These are phyloP conservation scores for Chrysanthemum lavandulifolium DNA, from an alignment of 129 eudicot genomes.

Conservation along the genomic window DNA sequence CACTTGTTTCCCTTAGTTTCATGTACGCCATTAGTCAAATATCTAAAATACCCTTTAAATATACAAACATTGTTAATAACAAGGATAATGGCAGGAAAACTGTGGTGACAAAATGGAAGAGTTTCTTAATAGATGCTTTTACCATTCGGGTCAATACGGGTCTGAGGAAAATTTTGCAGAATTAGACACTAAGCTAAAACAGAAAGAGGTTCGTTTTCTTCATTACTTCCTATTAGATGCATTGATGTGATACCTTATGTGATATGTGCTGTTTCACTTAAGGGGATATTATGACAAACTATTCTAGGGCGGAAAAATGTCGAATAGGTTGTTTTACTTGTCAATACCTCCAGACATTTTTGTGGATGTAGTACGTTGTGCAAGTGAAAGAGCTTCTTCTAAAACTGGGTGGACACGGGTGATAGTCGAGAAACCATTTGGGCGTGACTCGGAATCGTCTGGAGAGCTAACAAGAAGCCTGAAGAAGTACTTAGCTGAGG, in stretches of 20 bases:
- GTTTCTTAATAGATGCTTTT: constrained; percentile 78
- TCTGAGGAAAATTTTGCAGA: constrained; percentile 72
- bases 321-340: constrained; percentile 84
- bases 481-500: constrained; percentile 75
- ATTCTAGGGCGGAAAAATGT: constrained; percentile 52
- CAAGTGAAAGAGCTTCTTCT: constrained; percentile 77
- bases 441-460: constrained; percentile 84
- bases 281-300: neutral
- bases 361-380: constrained; percentile 85
- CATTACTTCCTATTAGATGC: neutral
- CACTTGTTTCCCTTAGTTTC: neutral
- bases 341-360: constrained; percentile 92
- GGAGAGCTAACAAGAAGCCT: constrained; percentile 74
- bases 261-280: neutral
- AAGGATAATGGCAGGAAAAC: constrained; percentile 53
- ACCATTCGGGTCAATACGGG: constrained; percentile 83
- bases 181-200: constrained; percentile 57
- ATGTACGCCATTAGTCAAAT: neutral
- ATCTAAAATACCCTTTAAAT: neutral
- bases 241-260: constrained; percentile 14
- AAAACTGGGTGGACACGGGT: constrained; percentile 93
- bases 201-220: constrained; percentile 58
- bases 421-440: constrained; percentile 96
- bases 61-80: neutral
- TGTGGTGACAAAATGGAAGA: constrained; percentile 81